Evolutionary conservation across 441 rosid genomes (phyloP).

Genomic region (Oxalis stricta): DNA sequence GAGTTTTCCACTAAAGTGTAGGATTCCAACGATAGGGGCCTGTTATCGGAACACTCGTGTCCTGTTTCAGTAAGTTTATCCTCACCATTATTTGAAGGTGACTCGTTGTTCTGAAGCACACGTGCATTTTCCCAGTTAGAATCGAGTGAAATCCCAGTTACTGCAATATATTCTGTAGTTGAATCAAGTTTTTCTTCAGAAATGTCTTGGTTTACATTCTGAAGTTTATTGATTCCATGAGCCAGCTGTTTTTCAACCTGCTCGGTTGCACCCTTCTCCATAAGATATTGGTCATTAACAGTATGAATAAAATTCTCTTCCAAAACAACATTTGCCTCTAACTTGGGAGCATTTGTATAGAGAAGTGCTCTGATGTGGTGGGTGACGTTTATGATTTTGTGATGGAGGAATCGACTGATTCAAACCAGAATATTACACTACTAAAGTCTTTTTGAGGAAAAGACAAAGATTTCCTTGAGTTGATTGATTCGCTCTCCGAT

Average conservation of each 20-base stretch:
- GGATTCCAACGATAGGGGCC: conserved; percentile 13
- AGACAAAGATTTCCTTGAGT: no score
- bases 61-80: conserved; percentile 9
- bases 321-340: conserved; percentile 11
- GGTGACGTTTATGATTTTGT: no score
- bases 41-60: conserved; percentile 10
- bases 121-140: conserved; percentile 9
- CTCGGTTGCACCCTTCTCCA: conserved; percentile 11
- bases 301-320: conserved; percentile 7
- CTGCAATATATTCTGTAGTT: conserved; percentile 12
- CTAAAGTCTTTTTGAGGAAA: no score
- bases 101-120: conserved; percentile 5
- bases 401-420: no score
- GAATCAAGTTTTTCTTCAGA: conserved; percentile 5
- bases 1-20: conserved; percentile 9
- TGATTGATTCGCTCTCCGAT: no score
- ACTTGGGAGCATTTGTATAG: conserved; percentile 1
- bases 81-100: conserved; percentile 13
- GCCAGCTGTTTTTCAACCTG: conserved; percentile 1
- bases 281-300: conserved; percentile 6
- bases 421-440: no score
- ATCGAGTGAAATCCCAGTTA: conserved; percentile 13
- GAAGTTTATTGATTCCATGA: conserved; percentile 3
- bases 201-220: conserved; percentile 12
- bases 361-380: no score